phyloP scores from a whole-genome alignment of 768 basidiomycete genomes.

The Hygrocybe punicea region DNA sequence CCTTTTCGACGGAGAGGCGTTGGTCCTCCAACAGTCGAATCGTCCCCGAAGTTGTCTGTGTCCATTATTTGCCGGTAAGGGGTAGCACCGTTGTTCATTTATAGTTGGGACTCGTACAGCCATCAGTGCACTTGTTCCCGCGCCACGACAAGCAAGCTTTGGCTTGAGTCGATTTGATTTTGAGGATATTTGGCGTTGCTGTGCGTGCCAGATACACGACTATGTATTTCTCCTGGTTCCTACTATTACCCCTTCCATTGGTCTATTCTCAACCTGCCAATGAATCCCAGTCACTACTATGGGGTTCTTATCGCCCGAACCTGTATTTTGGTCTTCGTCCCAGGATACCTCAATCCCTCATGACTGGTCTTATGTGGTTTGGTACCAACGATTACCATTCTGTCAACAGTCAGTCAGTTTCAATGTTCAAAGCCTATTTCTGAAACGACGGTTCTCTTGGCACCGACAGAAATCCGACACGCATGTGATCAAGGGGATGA shows the following conservation, averaged over 20 bases:
- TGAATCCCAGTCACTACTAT: conserved; percentile 51
- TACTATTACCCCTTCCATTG: conserved; percentile 45
- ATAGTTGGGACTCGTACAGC: no score
- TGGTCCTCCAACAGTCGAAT: conserved; percentile 43
- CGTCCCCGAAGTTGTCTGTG: conserved; percentile 42
- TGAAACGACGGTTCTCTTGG: conserved; percentile 9
- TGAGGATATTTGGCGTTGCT: background rate
- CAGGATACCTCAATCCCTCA: conserved; percentile 78
- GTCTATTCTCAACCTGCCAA: conserved; percentile 42
- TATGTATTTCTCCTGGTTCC: no score
- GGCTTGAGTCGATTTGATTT: no score
- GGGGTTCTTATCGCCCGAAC: conserved; percentile 88
- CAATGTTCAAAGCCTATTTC: conserved; percentile 1
- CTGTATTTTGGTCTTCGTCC: conserved; percentile 94
- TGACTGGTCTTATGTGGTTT: conserved; percentile 94
- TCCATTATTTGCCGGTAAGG: conserved; percentile 15
- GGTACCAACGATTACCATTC: conserved; percentile 83
- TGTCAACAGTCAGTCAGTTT: conserved; percentile 50
- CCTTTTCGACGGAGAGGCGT: conserved; percentile 1
- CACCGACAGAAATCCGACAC: conserved; percentile 79
- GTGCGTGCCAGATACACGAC: no score
- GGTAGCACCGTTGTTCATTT: no score
- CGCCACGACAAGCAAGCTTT: no score
- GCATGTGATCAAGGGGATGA: conserved; percentile 86
- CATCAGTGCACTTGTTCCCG: no score